These are phyloP conservation scores for Tetrahymena elliotti DNA, from an alignment of 73 alveolate genomes.

Conservation along the genomic window DNA sequence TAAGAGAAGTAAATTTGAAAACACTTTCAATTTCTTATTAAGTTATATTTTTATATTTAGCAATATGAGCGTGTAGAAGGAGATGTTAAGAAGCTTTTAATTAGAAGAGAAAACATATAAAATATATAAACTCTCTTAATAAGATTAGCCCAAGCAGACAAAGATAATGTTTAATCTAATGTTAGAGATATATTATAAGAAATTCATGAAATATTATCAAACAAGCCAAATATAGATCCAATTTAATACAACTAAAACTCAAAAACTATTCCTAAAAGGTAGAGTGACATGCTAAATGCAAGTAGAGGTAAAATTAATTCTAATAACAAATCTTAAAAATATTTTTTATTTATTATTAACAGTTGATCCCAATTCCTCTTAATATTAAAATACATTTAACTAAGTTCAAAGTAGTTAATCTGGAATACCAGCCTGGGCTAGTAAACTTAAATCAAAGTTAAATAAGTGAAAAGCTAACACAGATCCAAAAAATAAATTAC, in stretches of 20 bases:
- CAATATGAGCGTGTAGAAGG: slow-evolving; percentile 23
- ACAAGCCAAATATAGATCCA: neutral
- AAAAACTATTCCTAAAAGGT: neutral
- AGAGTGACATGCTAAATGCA: neutral
- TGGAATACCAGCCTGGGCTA: neutral
- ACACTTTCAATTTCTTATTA: neutral
- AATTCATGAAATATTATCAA: neutral
- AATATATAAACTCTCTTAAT: slow-evolving; percentile 28
- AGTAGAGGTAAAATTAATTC: neutral
- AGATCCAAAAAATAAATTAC: neutral
- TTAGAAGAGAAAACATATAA: slow-evolving; percentile 26
- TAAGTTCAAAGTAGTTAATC: neutral
- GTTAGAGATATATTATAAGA: slow-evolving; percentile 1
- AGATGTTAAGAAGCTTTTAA: slow-evolving; percentile 17
- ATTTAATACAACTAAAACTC: neutral
- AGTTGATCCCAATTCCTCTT: neutral
- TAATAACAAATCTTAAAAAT: neutral
- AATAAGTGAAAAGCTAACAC: neutral
- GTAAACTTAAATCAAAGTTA: neutral
- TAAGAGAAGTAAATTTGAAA: neutral
- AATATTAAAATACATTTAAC: neutral
- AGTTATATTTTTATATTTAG: neutral
- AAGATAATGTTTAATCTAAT: slow-evolving; percentile 20
- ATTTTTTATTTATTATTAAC: neutral
- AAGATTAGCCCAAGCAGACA: slow-evolving; percentile 17